Base-by-base conservation (phyloP, 345 rosid species). In the Eucalyptus curtisii region DNA sequence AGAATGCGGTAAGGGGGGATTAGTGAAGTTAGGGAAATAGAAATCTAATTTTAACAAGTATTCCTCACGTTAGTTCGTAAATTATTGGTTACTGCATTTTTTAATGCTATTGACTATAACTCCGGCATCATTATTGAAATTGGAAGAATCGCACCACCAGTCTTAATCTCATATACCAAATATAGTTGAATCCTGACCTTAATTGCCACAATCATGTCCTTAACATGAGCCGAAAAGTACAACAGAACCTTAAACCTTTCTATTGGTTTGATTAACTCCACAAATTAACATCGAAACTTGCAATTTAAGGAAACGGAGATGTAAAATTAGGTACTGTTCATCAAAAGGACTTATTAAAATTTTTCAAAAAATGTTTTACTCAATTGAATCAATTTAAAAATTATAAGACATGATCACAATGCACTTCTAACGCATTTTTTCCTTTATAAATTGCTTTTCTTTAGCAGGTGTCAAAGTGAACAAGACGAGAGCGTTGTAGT, bases 401-500 rank as follows among this genome's bases (percentile, higher is more conserved):
- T 61, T 61, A 1, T 30, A 61, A 30, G 68, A 30, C 33, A 12
- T 61, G 17, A 61, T 61, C 68, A 61, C 33, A 30, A 30, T 27
- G 15, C n/a, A 27, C 68, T 30, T 61, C 8, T 25, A 30, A 30
- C 0, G 17, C 15, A 61, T 13, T 61, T 61, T 61, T 30, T 30
- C 33, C 1, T 4, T 61, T 30, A 61, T 13, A 61, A 0, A 61
- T 61, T 76, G 27, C 84, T 20, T 76, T 76, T 20, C 47, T 11
- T 40, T 24, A 20, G 3, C 24, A 40, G 47, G 84, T 40, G 30
- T 20, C 47, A n/a, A 0, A 12, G 84, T 10, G 84, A 2, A 40
- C 30, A 40, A 76, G 47, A 20, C 0, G 3, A 40, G 84, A 25
- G 13, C 9, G 2, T 0, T 44, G 2, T 20, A 40, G 20, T 22